Base-by-base conservation (phyloP, 1,284 basidiomycete genomes). In the Cerrena zonata region DNA sequence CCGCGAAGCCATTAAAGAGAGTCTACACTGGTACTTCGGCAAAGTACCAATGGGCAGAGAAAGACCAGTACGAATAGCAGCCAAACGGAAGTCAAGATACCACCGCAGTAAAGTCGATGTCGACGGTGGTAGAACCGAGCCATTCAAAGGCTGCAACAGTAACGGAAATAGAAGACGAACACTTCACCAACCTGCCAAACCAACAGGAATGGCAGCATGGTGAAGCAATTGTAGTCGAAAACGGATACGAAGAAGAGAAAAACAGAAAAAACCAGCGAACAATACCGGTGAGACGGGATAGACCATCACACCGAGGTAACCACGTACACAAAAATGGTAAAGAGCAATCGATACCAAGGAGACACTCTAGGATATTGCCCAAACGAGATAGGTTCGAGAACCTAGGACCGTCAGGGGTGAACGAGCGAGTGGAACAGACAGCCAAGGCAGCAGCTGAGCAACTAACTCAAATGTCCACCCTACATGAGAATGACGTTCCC, bases 21-120 rank as follows among this genome's bases (percentile, higher is more conserved):
- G n/a, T n/a, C n/a, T n/a, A n/a, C n/a, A n/a, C n/a, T n/a, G n/a
- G n/a, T 4, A 45, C 24, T 11, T 5, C 42, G 7, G 23, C 15
- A 10, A 45, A 45, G 24, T 45, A 45, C 42, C 19, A 45, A 24
- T 45, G 42, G 42, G 42, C 42, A 15, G 26, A 15, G 19, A 45
- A 23, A 10, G 23, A 24, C 10, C 15, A 10, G 22, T 23, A 45
- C 10, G 42, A 45, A 18, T 45, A 45, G 42, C 42, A 22, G 10
- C 12, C 13, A 45, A 24, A 24, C 10, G n/a, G n/a, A n/a, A n/a
- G n/a, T n/a, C n/a, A n/a, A n/a, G 42, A 13, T 11, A 18, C 12
- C 10, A 10, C 23, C 11, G 22, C 18, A 23, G 19, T 5, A 45
- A 10, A 5, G 19, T 13, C n/a, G 24, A 21, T 10, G 10, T 13